Evolutionary conservation across 352 stramenopile genomes (phyloP).

Genomic region (Pythium guiyangense): DNA sequence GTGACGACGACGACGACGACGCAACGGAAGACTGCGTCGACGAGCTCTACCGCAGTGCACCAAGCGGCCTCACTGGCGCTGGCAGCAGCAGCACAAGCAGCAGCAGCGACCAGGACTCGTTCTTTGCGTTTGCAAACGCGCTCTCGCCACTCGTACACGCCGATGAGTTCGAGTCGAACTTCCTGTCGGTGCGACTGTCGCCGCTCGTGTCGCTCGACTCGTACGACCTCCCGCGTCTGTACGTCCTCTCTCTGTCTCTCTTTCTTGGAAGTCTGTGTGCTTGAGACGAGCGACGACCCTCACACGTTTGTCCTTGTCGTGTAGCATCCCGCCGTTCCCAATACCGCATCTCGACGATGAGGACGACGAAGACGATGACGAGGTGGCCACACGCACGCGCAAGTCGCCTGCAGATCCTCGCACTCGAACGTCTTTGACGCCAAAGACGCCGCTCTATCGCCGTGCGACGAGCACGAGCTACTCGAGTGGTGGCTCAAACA

Average conservation of each 20-base stretch:
- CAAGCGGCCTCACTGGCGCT: slow-evolving; percentile 25
- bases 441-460: slow-evolving; percentile 16
- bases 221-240: slow-evolving; percentile 66
- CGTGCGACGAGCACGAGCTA: slow-evolving; percentile 23
- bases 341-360: slow-evolving; percentile 22
- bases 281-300: neutral
- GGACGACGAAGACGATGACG: neutral
- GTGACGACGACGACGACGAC: slow-evolving; percentile 16
- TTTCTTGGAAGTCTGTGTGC: neutral
- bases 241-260: slow-evolving; percentile 14
- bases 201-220: slow-evolving; percentile 45
- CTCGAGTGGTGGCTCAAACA: slow-evolving; percentile 12
- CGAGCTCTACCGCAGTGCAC: slow-evolving; percentile 34
- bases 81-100: too few relatives aligned
- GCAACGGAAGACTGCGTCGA: slow-evolving; percentile 12
- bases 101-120: slow-evolving; percentile 61
- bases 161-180: slow-evolving; percentile 60
- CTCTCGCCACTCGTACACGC: slow-evolving; percentile 56
- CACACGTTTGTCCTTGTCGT: too few relatives aligned
- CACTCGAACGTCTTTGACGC: slow-evolving; percentile 14
- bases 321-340: slow-evolving; percentile 65
- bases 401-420: slow-evolving; percentile 2
- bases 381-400: neutral
- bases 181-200: slow-evolving; percentile 56
- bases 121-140: slow-evolving; percentile 78